Conservation (phyloP, 2,329 filamentous ascomycete genomes). For the Lojkania enalia region DNA sequence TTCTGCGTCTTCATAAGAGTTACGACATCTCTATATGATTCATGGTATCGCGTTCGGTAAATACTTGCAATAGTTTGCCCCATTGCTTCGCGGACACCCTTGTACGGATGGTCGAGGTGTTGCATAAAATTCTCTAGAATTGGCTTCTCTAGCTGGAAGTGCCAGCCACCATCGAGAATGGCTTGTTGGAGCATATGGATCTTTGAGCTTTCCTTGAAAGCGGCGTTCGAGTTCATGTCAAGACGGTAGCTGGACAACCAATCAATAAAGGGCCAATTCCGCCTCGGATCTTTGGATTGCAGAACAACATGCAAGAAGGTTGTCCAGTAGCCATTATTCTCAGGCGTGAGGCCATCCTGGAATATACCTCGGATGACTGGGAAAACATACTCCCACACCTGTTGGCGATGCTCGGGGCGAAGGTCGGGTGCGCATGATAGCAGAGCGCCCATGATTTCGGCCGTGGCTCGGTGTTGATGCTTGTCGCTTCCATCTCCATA, state of each 20-base stretch:
- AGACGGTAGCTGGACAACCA: slow-evolving; percentile 82
- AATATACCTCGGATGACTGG: slow-evolving; percentile 86
- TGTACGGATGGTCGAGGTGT: slow-evolving; percentile 97
- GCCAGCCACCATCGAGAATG: slow-evolving; percentile 89
- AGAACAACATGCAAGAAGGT: slow-evolving; percentile 89
- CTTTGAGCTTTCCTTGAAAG: slow-evolving; percentile 98
- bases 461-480: slow-evolving; percentile 93
- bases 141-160: slow-evolving; percentile 87
- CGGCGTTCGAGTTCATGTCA: slow-evolving; percentile 93
- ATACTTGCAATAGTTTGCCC: slow-evolving; percentile 86
- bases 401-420: slow-evolving; percentile 70
- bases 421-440: slow-evolving; percentile 81
- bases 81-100: slow-evolving; percentile 93
- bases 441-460: slow-evolving; percentile 88
- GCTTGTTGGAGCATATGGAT: slow-evolving; percentile 87
- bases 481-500: slow-evolving; percentile 95
- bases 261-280: slow-evolving; percentile 83
- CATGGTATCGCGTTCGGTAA: slow-evolving; percentile 88
- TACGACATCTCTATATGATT: slow-evolving; percentile 82
- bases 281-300: slow-evolving; percentile 85
- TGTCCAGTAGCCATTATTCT: slow-evolving; percentile 93
- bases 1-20: slow-evolving; percentile 79
- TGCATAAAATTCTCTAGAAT: slow-evolving; percentile 86
- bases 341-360: slow-evolving; percentile 88
- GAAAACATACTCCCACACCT: slow-evolving; percentile 87